Evolutionary conservation across 495 filamentous ascomycete genomes (phyloP).

Genomic region (Aspergillus conjunctus): DNA sequence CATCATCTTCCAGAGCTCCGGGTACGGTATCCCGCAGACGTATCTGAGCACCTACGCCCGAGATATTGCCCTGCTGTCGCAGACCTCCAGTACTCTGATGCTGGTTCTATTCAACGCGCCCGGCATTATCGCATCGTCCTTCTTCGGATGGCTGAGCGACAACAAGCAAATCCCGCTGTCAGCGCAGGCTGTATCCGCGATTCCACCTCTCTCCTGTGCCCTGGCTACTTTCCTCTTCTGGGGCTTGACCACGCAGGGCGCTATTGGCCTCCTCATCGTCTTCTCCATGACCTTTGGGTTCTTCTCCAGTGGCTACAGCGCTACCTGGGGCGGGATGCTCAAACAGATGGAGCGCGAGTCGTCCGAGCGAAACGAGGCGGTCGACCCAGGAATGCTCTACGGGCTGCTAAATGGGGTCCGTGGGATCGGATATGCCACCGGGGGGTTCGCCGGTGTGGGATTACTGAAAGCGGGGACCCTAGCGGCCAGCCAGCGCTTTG

Average conservation of each 20-base stretch:
- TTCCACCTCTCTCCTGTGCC: slow-evolving; percentile 60
- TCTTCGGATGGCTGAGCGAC: slow-evolving; percentile 63
- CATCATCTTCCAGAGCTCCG: slow-evolving; percentile 63
- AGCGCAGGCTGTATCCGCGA: slow-evolving; percentile 55
- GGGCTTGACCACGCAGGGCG: slow-evolving; percentile 55
- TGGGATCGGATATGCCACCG: slow-evolving; percentile 66
- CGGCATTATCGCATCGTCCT: slow-evolving; percentile 58
- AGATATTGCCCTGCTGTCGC: slow-evolving; percentile 44
- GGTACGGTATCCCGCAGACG: slow-evolving; percentile 67
- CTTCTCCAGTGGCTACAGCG: slow-evolving; percentile 65
- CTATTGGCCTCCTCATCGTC: slow-evolving; percentile 58
- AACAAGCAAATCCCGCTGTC: slow-evolving; percentile 32
- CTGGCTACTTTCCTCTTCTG: slow-evolving; percentile 66
- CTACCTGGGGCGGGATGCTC: slow-evolving; percentile 65
- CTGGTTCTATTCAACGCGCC: slow-evolving; percentile 61
- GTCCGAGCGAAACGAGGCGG: slow-evolving; percentile 27
- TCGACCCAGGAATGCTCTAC: slow-evolving; percentile 63
- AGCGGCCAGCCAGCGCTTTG: slow-evolving; percentile 26
- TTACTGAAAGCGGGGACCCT: slow-evolving; percentile 40
- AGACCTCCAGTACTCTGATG: slow-evolving; percentile 51
- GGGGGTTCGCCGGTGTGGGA: slow-evolving; percentile 61
- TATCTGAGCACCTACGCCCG: slow-evolving; percentile 66
- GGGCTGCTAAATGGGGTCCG: slow-evolving; percentile 63
- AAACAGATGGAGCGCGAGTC: slow-evolving; percentile 53
- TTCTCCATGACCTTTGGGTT: slow-evolving; percentile 71